Base-by-base conservation (phyloP, 192 early-diverging fungal species). In the Coemansia sp. region DNA sequence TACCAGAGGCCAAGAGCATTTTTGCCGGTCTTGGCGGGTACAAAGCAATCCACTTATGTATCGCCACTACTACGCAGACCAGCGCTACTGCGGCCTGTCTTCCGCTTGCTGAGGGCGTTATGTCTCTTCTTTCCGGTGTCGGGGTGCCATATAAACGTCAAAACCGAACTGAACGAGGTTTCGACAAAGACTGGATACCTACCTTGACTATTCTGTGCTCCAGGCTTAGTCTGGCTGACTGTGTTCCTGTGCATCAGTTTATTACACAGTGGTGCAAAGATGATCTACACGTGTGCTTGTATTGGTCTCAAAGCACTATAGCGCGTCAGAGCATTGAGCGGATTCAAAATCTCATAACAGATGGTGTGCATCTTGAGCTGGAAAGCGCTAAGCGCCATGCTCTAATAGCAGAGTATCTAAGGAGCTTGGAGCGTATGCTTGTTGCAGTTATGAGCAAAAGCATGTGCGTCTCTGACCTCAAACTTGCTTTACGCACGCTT, bases 241-340 rank as follows among this genome's bases (percentile, higher is more conserved):
- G 71, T 38, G 61, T 67, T 7, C 8, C 64, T 13, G 44, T 58
- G 3, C 54, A 74, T 53, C 67, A 68, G 9, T 74, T 74, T 61
- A 44, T 79, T 47, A 64, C 64, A 6, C 67, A 43, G 21, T 79
- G 77, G 77, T 67, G 77, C 48, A 68, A 74, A 52, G 68, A 43
- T 9, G 63, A 53, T 39, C 45, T 42, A 39, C 64, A 56, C 15
- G 71, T 65, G 44, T 61, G 72, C 21, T 79, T 68, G 71, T 63
- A 63, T 45, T 70, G 68, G 64, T 73, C 77, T 40, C 77, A 79
- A 39, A 70, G 77, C 48, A 60, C 71, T 4, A 59, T 79, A n/a
- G 71, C 49, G 13, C 37, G 77, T 4, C 68, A 74, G 43, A 48
- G 48, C 52, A 67, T 79, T 26, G 77, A 79, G 61, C 65, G 68